Conservation (phyloP, 2,329 filamentous ascomycete genomes). For the Cercospora beticola region DNA sequence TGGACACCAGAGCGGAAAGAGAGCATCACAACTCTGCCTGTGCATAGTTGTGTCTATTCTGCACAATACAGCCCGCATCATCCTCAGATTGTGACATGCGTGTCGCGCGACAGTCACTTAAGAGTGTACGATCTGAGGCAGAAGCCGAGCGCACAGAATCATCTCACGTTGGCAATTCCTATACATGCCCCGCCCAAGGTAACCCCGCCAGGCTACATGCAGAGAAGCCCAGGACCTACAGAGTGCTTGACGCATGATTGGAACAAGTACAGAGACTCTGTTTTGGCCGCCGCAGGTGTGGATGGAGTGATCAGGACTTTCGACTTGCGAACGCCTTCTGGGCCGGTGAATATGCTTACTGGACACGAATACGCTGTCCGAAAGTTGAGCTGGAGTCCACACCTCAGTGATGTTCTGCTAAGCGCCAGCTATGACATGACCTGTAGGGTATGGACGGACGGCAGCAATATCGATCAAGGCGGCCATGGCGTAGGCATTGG, state of each 20-base stretch:
- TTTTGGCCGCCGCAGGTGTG: slow-evolving; percentile 86
- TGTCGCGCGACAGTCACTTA: slow-evolving; percentile 84
- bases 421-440: slow-evolving; percentile 98
- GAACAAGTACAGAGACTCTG: slow-evolving; percentile 91
- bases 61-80: slow-evolving; percentile 88
- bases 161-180: slow-evolving; percentile 77
- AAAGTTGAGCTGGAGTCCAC: slow-evolving; percentile 85
- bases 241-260: slow-evolving; percentile 95
- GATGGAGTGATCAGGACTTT: slow-evolving; percentile 86
- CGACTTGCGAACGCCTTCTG: slow-evolving; percentile 77
- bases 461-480: slow-evolving; percentile 51
- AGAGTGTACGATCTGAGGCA: slow-evolving; percentile 90
- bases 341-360: slow-evolving; percentile 70
- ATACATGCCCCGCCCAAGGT: slow-evolving; percentile 68
- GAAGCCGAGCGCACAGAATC: slow-evolving; percentile 81
- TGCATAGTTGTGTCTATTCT: slow-evolving; percentile 91
- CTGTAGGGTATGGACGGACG: slow-evolving; percentile 89
- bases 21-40: slow-evolving; percentile 81
- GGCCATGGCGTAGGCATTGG: slow-evolving; percentile 39
- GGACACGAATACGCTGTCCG: slow-evolving; percentile 92
- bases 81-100: slow-evolving; percentile 79
- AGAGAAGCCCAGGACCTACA: slow-evolving; percentile 57
- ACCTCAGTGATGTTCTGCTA: slow-evolving; percentile 82
- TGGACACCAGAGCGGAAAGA: slow-evolving; percentile 72
- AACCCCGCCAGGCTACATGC: slow-evolving; percentile 47